Base-by-base conservation (phyloP, 2,329 filamentous ascomycete genomes). In the Alternaria panax region DNA sequence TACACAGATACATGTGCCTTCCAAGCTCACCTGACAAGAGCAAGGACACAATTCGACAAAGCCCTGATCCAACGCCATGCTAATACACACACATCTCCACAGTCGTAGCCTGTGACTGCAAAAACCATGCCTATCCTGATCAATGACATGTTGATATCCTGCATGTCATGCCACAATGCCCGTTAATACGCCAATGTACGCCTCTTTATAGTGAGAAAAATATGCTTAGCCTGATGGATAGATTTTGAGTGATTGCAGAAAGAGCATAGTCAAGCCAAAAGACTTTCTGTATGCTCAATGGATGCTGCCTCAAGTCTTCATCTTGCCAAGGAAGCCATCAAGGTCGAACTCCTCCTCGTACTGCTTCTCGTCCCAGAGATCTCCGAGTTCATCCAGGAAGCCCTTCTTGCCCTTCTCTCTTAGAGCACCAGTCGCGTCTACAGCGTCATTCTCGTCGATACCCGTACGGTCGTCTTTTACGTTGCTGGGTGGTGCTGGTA, bases 281-380 rank as follows among this genome's bases (percentile, higher is more conserved):
- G 24, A 40, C 30, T 34, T n/a, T 5, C 16, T 2, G 6, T 9
- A 16, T n/a, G 41, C 24, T 43, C 41, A 43, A 16, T 22, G 12
- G 38, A 24, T 14, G 14, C 12, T 51, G 32, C 6, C 36, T 47
- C 65, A 82, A 32, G 74, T 80, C 74, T 92, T 92, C 92, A 99
- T 97, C 68, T 88, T 96, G 78, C 93, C 93, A 81, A 99, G 85
- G 82, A 98, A 99, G 4, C 92, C 93, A 72, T 97, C 93, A 67
- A 99, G 82, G 77, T 98, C 92, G 78, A 97, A 98, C 79, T 96
- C 96, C 81, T 99, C 95, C 80, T 97, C 93, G 79, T 99, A 99
- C 82, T 97, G 93, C 76, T 89, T 90, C 77, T 97, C 94, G 76
- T 99, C 95, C 94, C 95, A 99, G 28, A 99, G 82, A 79, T 99